Base-by-base conservation (phyloP, 495 filamentous ascomycete genomes). In the Thozetella sp. region DNA sequence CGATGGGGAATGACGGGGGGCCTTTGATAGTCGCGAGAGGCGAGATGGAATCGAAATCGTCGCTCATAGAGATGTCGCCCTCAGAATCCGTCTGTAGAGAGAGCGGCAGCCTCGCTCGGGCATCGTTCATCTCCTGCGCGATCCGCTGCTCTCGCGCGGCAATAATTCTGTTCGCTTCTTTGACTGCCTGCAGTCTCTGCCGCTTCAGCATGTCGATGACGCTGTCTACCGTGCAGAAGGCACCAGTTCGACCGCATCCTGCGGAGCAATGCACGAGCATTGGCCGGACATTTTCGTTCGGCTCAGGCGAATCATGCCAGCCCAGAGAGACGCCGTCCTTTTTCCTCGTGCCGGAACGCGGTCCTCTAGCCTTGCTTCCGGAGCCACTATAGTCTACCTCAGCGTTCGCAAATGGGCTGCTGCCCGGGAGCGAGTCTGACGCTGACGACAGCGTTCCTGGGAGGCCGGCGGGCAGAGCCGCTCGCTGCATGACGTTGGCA, bases 191-290 rank as follows among this genome's bases (percentile, higher is more conserved):
- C 55, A 76, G 62, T 27, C 86, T 83, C 67, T 97, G 93, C 27
- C 88, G 85, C 76, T 94, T 95, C 40, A 99, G 72, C 87, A 96
- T 95, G 69, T 94, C 92, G 53, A 98, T 84, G 13, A 97, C 96
- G 53, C 88, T 93, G 68, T 98, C 95, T 25, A 98, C 92, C 0
- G 95, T 96, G 71, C 95, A 99, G 61, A 99, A 99, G 0, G 96
- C 92, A 2, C 95, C 95, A 0, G 95, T 99, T 3, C 95, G 88
- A 2, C 95, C 95, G 74, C 95, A 99, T 0, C 95, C 95, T 1
- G 95, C 95, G 57, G 90, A 93, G 76, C 95, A 99, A 72, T 99
- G 95, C 2, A 99, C 96, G 20, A 99, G 74, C 53, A 97, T 83
- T 17, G 95, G 93, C 40, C 92, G 77, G 10, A 76, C 74, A 0